phyloP scores from a whole-genome alignment of 2,329 filamentous ascomycete species.

The Penicillium sp. region DNA sequence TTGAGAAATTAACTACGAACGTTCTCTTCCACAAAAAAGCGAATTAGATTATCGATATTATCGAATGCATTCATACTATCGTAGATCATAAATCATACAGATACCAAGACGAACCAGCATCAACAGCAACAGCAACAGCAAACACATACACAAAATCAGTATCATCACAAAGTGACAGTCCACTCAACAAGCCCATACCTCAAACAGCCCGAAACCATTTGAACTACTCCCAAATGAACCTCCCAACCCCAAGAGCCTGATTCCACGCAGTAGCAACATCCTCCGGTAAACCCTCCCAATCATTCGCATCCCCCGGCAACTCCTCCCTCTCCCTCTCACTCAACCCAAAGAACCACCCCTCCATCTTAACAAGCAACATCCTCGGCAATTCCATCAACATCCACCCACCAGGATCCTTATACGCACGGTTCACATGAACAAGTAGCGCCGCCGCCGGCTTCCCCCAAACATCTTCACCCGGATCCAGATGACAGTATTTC shows the following conservation, averaged over 20 bases:
- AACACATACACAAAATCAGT: no score
- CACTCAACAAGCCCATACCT: no score
- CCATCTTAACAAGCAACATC: not conserved
- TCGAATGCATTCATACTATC: no score
- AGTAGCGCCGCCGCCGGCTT: not conserved
- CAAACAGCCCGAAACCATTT: not conserved
- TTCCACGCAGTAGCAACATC: not conserved
- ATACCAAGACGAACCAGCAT: no score
- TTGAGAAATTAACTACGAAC: no score
- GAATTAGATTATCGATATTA: no score
- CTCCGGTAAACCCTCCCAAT: not conserved
- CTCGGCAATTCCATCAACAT: not conserved
- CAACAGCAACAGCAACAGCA: no score
- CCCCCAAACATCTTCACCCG: not conserved
- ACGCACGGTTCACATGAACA: not conserved
- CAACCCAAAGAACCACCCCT: not conserved
- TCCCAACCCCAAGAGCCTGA: not conserved
- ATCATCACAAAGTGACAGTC: no score
- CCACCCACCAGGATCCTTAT: not conserved
- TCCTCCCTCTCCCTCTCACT: not conserved
- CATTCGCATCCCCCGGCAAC: not conserved
- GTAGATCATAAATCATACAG: no score
- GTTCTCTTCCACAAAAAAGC: no score
- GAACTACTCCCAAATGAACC: not conserved
- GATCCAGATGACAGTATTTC: not conserved